Evolutionary conservation across 148 eudicot genomes (phyloP), one percentile per base, ranked within the genome.

Genomic region (Chenopodium quinoa): DNA sequence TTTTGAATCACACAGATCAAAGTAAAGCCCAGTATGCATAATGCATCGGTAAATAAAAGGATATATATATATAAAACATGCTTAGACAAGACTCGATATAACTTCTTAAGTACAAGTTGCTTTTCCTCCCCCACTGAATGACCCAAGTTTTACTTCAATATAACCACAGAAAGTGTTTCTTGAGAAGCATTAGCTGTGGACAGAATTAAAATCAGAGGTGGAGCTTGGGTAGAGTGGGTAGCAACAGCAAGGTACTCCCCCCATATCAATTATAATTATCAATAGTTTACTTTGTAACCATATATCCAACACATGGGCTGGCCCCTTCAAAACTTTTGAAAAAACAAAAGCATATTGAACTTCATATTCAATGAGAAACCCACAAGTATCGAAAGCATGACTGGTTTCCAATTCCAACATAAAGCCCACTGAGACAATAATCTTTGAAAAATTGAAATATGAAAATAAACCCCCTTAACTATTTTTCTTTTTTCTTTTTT

Each of bases 1-100:
- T 23, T 78, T 25, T 25, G 77, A 54, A 76, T 17, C 56, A 80
- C 67, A 25, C n/a, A 64, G 22, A 76, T 34, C 40, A 60, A 60
- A 44, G 50, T n/a, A 40, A 60, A 66, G 71, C 80, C 9, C 10
- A 34, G 8, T 11, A 7, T 73, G 34, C 14, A 56, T 29, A 47
- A 4, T 8, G 17, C 40, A 34, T 56, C 0, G 25, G 7, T 7
- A 6, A 56, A 19, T 16, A 56, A 17, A 34, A 71, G 5, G 19
- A 27, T 27, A 71, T 7, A 32, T 37, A 32, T 37, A 70, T 37
- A 9, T 50, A 50, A 79, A 52, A 4, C 22, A 54, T 48, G 46
- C 19, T 2, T 70, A 68, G 13, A 27, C 64, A 78, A 9, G 10
- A 78, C 11, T 31, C 47, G 8, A 67, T 10, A 68, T 31, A 20